Base-by-base conservation (phyloP, 2,329 filamentous ascomycete species). In the Diaporthe nobilis region DNA sequence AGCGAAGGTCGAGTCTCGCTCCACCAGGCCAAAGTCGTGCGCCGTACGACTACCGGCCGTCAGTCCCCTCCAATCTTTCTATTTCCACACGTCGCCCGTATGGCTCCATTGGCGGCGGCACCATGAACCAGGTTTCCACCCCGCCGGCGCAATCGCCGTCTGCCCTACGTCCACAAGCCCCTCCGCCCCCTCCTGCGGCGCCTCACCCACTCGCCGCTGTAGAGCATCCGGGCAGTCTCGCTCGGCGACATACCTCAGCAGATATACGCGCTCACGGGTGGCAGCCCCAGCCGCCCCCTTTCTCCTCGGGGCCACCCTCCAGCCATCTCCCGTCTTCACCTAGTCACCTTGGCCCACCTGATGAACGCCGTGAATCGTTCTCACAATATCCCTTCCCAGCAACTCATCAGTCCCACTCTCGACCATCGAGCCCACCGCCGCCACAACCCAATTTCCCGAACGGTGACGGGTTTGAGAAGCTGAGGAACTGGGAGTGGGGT, bases 181-280 rank as follows among this genome's bases (percentile, higher is more conserved):
- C 92, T 15, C 91, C 92, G n/a, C 92, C 92, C 74, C 86, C 85
- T 17, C 84, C 86, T 53, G 81, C 82, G 25, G 84, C 49, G 37
- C 65, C 87, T 81, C 83, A 88, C 85, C 92, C 92, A 47, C 87
- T 93, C 28, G 90, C 93, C 25, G 87, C 90, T 75, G 88, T 91
- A 44, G 88, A 92, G 79, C 90, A 91, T 47, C 91, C 92, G 49
- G 90, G 91, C 74, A 95, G 92, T 80, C 88, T 98, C 63, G 91
- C 92, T 60, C 92, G 96, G 78, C 92, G 96, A 77, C 97, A 99
- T 85, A 99, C 97, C 2, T 96, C 96, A 53, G 97, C 97, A 75
- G 97, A 99, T 82, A 98, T 99, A 79, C 93, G 97, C 72, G 93
- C 96, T 80, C 94, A 95, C 82, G 95, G 94, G 51, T 96, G 94